These are phyloP conservation scores for Oryza glumipatula DNA, from an alignment of 176 grass and related monocot species.

Conservation along the genomic window DNA sequence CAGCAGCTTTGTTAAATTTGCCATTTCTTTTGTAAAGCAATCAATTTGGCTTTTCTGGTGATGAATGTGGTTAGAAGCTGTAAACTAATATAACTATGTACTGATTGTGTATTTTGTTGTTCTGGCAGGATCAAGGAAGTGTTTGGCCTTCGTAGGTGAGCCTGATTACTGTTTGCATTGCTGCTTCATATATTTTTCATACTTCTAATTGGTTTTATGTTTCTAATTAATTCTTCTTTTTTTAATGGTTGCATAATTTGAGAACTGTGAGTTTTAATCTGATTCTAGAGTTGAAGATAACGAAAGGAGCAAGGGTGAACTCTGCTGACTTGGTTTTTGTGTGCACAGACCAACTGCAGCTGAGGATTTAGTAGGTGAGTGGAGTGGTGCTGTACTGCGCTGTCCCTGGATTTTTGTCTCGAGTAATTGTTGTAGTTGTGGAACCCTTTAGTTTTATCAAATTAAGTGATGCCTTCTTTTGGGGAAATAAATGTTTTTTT, in stretches of 20 bases:
- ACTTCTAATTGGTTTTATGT: constrained; percentile 23
- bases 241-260: constrained; percentile 55
- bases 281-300: constrained; percentile 55
- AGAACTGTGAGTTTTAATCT: constrained; percentile 54
- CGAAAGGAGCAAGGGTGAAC: constrained; percentile 21
- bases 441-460: background rate
- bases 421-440: background rate
- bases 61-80: constrained; percentile 13
- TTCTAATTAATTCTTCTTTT: constrained; percentile 41
- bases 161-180: constrained; percentile 33
- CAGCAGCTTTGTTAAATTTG: background rate
- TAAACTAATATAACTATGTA: constrained; percentile 24
- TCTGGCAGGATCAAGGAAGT: constrained; percentile 26
- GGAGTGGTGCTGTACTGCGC: background rate
- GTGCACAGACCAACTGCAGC: constrained; percentile 21
- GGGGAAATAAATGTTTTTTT: constrained; percentile 11
- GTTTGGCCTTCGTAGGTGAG: constrained; percentile 41
- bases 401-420: background rate
- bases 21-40: constrained; percentile 9
- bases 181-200: background rate
- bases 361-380: constrained; percentile 37
- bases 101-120: constrained; percentile 38
- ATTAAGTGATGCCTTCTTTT: constrained; percentile 26
- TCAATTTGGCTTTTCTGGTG: background rate
- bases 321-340: constrained; percentile 20